Base-by-base conservation (phyloP, 2,329 filamentous ascomycete species). In the Ophiostoma quercus region DNA sequence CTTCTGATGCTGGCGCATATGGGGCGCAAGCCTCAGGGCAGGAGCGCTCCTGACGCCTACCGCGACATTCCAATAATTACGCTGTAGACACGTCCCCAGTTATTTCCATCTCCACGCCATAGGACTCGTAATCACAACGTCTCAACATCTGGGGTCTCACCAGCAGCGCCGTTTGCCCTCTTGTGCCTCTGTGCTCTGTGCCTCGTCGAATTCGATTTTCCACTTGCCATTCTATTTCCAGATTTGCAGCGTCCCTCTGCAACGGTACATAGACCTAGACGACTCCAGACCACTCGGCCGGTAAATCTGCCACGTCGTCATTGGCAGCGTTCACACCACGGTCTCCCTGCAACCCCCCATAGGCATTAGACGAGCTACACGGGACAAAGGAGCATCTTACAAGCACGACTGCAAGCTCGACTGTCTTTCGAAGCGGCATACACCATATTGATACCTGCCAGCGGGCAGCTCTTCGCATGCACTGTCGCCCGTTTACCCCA, bases 111-210 rank as follows among this genome's bases (percentile, higher is more conserved):
- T 57, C 60, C 60, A 63, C 37, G 29, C 39, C 67, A 60, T 19
- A 62, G 41, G 60, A 37, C 63, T 69, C 68, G 68, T 69, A 69
- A 69, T 67, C 63, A 62, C 68, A 69, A 69, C 68, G 68, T 66
- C 62, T 69, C 63, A 47, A 69, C 65, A 67, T 67, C 68, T 32
- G 63, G 63, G 47, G 68, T 67, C 25, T 37, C 29, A 39, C 32
- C 60, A 62, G 4, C 67, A 63, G 34, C 47, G 32, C 34, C 16
- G 60, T 19, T 65, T 39, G 62, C 16, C 34, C 25, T 63, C 22
- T 9, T 57, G n/a, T 57, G 51, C 43, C 43, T 60, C 54, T 60
- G n/a, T 32, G 32, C 14, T 32, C 25, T 62, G 14, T 32, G 16
- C 14, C 25, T 29, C 25, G 25, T 29, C 25, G 25, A 29, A 29